These are phyloP conservation scores for Teratosphaeria pseudoeucalypti DNA, from an alignment of 2,329 filamentous ascomycete species.

Conservation along the genomic window DNA sequence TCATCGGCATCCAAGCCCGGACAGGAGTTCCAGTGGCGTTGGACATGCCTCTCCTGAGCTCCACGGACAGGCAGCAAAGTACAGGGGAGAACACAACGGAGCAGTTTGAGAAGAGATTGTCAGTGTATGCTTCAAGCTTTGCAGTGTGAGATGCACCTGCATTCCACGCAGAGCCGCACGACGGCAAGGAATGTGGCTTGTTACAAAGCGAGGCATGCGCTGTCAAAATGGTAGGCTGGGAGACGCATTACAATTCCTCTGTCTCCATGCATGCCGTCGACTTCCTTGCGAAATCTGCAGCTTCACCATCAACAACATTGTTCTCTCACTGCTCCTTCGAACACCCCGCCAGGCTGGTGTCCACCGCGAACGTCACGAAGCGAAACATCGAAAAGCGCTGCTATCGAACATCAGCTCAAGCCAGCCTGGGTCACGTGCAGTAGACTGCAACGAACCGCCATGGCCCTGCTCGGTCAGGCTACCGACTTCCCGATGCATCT, in stretches of 20 bases:
- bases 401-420: neutral
- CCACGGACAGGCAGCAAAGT: neutral
- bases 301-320: neutral
- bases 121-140: neutral
- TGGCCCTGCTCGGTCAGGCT: conserved; percentile 13
- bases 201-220: conserved; percentile 13
- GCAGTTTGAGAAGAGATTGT: neutral
- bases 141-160: neutral
- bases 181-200: conserved; percentile 3
- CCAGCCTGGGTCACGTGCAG: neutral
- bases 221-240: conserved; percentile 6
- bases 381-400: neutral
- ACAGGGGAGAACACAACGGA: neutral
- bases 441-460: conserved; percentile 2
- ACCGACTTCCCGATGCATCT: conserved; percentile 31
- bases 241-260: conserved; percentile 15
- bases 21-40: neutral
- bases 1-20: neutral
- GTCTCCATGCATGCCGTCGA: conserved; percentile 7
- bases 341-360: neutral
- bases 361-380: neutral
- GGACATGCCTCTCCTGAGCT: neutral
- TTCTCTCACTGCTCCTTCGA: neutral
- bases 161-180: neutral
- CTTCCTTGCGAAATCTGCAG: neutral